Conservation (phyloP, 2,329 filamentous ascomycete species). For the Calonectria ilicicola region DNA sequence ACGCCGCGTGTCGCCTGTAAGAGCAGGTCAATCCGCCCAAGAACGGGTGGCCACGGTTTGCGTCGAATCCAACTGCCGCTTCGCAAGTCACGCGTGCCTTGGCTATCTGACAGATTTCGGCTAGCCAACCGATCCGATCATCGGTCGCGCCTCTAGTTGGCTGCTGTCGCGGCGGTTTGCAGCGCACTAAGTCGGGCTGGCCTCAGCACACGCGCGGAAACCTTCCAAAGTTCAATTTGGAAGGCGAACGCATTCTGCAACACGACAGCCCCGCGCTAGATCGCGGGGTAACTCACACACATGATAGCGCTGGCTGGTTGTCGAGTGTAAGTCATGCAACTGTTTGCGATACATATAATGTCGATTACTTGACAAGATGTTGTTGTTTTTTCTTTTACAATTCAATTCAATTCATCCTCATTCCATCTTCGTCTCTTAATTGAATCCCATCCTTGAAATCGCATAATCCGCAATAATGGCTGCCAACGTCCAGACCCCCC, state of each 20-base stretch:
- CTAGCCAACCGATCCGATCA: neutral
- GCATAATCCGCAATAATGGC: conserved; percentile 31
- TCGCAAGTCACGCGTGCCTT: neutral
- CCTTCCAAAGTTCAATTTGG: conserved; percentile 32
- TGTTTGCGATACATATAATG: conserved; percentile 16
- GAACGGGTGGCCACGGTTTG: conserved; percentile 6
- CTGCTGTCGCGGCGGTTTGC: neutral
- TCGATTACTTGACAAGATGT: neutral
- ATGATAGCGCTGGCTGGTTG: neutral
- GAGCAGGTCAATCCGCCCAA: neutral
- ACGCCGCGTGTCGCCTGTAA: neutral
- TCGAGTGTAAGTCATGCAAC: neutral
- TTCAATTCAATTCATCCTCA: neutral
- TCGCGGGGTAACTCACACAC: conserved; percentile 27
- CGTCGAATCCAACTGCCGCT: neutral
- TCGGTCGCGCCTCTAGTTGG: neutral
- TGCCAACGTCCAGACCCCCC: conserved; percentile 37
- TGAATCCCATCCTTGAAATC: neutral
- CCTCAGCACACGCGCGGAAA: conserved; percentile 29
- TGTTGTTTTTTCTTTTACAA: neutral
- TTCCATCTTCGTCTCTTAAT: neutral
- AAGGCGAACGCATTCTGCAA: neutral
- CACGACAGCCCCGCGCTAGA: conserved; percentile 1
- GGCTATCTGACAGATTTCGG: neutral
- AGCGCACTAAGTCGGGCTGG: neutral